These are phyloP conservation scores for Plasmodium billcollinsi DNA, from an alignment of 169 alveolate species.

Conservation along the genomic window DNA sequence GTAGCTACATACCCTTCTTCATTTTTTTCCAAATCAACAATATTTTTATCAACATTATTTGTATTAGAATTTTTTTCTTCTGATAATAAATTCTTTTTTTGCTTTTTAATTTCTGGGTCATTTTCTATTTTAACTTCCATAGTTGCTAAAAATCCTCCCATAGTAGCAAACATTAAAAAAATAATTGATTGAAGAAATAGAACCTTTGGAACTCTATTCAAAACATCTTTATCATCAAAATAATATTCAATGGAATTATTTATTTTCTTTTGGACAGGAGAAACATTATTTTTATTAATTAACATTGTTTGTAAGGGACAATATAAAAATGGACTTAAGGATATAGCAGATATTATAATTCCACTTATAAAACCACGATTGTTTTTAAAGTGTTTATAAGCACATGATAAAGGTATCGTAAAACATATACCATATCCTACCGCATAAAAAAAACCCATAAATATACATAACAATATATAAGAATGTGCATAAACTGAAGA, in stretches of 20 bases:
- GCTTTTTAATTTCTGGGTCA: neutral
- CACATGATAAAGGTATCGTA: slow-evolving; percentile 66
- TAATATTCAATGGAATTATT: slow-evolving; percentile 25
- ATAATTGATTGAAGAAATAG: slow-evolving; percentile 35
- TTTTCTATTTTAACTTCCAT: neutral
- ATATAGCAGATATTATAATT: slow-evolving; percentile 57
- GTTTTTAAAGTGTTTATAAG: slow-evolving; percentile 56
- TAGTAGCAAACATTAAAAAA: slow-evolving; percentile 15
- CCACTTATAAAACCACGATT: slow-evolving; percentile 73
- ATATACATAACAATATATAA: slow-evolving; percentile 33
- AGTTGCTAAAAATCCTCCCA: slow-evolving; percentile 57
- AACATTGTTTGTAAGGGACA: slow-evolving; percentile 60
- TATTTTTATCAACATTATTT: neutral
- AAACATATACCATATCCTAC: slow-evolving; percentile 64
- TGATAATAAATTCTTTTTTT: neutral
- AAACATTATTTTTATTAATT: slow-evolving; percentile 31
- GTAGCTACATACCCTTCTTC: neutral
- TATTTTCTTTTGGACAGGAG: neutral
- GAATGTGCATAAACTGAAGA: slow-evolving; percentile 65
- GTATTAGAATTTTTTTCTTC: neutral
- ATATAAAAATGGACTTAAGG: slow-evolving; percentile 67
- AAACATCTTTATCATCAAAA: slow-evolving; percentile 39
- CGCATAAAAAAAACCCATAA: slow-evolving; percentile 45
- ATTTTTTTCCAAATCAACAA: neutral
- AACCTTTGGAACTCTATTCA: slow-evolving; percentile 42